phyloP scores from a whole-genome alignment of 1,139 yeast genomes.

The Casaregolazyma lundiana region DNA sequence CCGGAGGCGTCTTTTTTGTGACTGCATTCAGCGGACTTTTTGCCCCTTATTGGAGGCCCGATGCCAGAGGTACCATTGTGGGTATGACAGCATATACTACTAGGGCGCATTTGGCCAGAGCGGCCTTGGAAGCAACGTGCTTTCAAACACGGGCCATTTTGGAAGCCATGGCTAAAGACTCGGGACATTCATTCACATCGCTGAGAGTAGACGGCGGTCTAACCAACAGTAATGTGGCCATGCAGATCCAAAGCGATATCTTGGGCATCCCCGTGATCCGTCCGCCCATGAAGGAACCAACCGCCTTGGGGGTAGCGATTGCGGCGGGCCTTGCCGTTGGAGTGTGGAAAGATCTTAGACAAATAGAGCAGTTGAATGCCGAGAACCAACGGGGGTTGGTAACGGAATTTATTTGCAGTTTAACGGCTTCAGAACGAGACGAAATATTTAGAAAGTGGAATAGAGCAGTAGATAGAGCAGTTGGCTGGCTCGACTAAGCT shows the following conservation, averaged over 20 bases:
- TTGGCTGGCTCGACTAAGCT: slow-evolving; percentile 51
- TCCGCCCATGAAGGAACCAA: slow-evolving; percentile 82
- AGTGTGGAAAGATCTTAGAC: slow-evolving; percentile 73
- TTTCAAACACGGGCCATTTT: slow-evolving; percentile 89
- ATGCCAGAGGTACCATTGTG: slow-evolving; percentile 86
- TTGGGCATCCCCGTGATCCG: slow-evolving; percentile 78
- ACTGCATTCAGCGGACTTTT: slow-evolving; percentile 93
- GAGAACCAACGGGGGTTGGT: slow-evolving; percentile 14
- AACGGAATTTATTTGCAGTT: slow-evolving; percentile 18
- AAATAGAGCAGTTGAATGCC: slow-evolving; percentile 38
- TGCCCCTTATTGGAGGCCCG: slow-evolving; percentile 96
- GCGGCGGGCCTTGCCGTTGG: slow-evolving; percentile 86
- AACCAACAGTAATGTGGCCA: slow-evolving; percentile 86
- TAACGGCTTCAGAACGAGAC: slow-evolving; percentile 52
- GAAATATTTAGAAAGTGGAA: slow-evolving; percentile 75
- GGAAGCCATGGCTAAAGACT: slow-evolving; percentile 84
- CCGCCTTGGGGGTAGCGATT: slow-evolving; percentile 94
- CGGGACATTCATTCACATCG: slow-evolving; percentile 50
- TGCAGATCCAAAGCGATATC: slow-evolving; percentile 92
- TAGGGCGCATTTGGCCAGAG: slow-evolving; percentile 85
- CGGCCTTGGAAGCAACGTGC: slow-evolving; percentile 93
- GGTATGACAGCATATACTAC: slow-evolving; percentile 90
- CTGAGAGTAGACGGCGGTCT: slow-evolving; percentile 88
- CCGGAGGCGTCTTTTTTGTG: slow-evolving; percentile 92
- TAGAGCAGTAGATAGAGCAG: slow-evolving; percentile 71